Conservation (phyloP, 208 protist genomes). For the Trichomonas gallinae region DNA sequence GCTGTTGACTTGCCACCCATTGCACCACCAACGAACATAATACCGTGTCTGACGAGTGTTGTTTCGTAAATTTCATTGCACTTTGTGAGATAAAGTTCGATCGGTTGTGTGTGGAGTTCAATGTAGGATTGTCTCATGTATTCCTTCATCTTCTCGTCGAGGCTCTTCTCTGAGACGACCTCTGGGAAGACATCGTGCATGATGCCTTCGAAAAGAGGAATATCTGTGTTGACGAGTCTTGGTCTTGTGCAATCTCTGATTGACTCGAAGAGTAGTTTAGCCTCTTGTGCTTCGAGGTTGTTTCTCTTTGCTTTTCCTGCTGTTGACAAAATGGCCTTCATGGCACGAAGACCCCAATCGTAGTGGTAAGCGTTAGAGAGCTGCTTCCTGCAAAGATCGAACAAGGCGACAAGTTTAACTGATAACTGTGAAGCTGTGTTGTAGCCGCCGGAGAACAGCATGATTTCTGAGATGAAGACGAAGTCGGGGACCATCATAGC, state of each 20-base stretch:
- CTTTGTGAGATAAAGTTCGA: conserved; percentile 22
- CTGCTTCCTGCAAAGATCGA: conserved; percentile 86
- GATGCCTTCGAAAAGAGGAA: conserved; percentile 84
- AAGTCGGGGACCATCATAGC: conserved; percentile 96
- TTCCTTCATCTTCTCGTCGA: conserved; percentile 33
- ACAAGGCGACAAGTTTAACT: conserved; percentile 84
- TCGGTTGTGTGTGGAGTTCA: background rate
- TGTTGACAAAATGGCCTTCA: conserved; percentile 87
- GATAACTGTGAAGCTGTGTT: conserved; percentile 69
- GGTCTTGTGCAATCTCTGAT: conserved; percentile 54
- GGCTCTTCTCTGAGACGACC: conserved; percentile 29
- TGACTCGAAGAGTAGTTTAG: conserved; percentile 72
- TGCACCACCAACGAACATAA: conserved; percentile 86
- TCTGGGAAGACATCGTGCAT: conserved; percentile 56
- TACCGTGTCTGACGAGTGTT: conserved; percentile 82
- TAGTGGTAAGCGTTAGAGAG: conserved; percentile 82
- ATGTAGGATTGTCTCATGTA: conserved; percentile 26
- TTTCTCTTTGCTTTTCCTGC: conserved; percentile 76
- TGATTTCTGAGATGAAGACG: conserved; percentile 89
- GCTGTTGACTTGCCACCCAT: conserved; percentile 57
- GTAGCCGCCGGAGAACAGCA: conserved; percentile 90
- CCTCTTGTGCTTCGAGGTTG: conserved; percentile 66
- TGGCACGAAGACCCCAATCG: conserved; percentile 89
- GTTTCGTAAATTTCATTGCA: conserved; percentile 65
- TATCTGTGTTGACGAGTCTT: conserved; percentile 52